phyloP scores from a whole-genome alignment of 1,284 basidiomycete genomes.

The Cutaneotrichosporon spelunceum region DNA sequence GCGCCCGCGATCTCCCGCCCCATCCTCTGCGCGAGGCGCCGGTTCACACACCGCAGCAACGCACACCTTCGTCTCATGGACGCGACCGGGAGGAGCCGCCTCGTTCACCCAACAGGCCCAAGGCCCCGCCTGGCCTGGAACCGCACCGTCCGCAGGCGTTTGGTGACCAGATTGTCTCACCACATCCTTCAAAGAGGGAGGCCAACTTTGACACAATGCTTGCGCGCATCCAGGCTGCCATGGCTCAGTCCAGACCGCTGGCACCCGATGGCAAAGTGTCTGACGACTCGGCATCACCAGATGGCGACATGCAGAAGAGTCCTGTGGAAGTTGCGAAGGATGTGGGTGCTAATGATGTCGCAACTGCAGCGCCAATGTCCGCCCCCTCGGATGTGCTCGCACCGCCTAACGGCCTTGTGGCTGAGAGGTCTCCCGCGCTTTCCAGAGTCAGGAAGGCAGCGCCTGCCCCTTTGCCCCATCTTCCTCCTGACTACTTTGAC shows the following conservation, averaged over 20 bases:
- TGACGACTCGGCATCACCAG: neutral
- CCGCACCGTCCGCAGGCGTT: neutral
- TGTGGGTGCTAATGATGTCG: neutral
- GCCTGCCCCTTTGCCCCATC: slow-evolving; percentile 13
- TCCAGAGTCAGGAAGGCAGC: slow-evolving; percentile 8
- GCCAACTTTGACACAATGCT: slow-evolving; percentile 75
- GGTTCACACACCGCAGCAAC: neutral
- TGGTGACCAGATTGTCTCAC: slow-evolving; percentile 14
- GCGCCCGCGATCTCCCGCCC: slow-evolving; percentile 1
- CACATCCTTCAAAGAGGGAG: slow-evolving; percentile 53
- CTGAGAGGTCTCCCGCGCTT: neutral
- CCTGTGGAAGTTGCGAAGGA: neutral
- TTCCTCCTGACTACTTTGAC: slow-evolving; percentile 38
- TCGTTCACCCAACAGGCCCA: slow-evolving; percentile 1
- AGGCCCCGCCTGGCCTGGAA: neutral
- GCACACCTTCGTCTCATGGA: neutral
- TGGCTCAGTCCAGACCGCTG: slow-evolving; percentile 63
- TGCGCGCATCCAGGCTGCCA: slow-evolving; percentile 80
- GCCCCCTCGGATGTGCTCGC: neutral
- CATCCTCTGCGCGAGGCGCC: slow-evolving; percentile 1
- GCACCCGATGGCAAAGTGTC: neutral
- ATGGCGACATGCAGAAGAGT: neutral
- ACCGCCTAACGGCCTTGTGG: neutral
- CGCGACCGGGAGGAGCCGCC: neutral
- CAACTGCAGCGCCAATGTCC: neutral